Evolutionary conservation across 2,329 filamentous ascomycete genomes (phyloP), one percentile per base, ranked within the genome.

Genomic region (Trichoderma breve): DNA sequence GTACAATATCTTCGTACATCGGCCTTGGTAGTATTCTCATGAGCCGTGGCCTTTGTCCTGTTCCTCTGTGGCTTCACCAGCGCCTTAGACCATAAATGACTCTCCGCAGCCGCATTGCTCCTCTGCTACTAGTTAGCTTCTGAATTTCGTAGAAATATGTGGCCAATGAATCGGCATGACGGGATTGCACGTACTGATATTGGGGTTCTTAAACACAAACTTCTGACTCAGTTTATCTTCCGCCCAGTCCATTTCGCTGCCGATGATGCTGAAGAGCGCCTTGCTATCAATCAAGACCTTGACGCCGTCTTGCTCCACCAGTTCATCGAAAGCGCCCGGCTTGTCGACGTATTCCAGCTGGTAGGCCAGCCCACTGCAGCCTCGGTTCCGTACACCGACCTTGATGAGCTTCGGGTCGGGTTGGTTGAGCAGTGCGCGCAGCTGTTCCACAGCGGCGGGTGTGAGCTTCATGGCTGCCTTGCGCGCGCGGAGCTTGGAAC

Each of bases 191-290:
- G 89, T 85, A 97, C 95, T 99, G 80, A 98, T 98, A 79, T 99
- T 99, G 2, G 96, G 96, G 81, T 99, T 99, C 80, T 90, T 91
- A 84, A 99, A 99, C 65, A 97, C 91, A 82, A 99, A 99, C 75
- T 93, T 88, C 82, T 95, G 89, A 81, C 92, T 97, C 75, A 99
- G 84, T 84, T 97, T 97, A 78, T 98, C 96, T 83, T 98, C 95
- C 12, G 95, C 87, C 95, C 95, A 99, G 80, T 99, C 96, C 96
- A 99, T 99, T 84, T 98, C 95, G 79, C 93, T 97, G 6, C 96
- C 96, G 77, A 99, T 98, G 69, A 99, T 98, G 82, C 95, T 98
- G 81, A 99, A 95, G 64, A 99, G 84, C 55, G 96, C 96, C 85
- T 98, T 98, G 86, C 93, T 97, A 82, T 99, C 96, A 71, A 99